A percentile compares a stretch with the other conserved stretches of the same genome.
Conservation (phyloP, 2,329 filamentous ascomycete genomes). For the Fusarium buxicola region DNA sequence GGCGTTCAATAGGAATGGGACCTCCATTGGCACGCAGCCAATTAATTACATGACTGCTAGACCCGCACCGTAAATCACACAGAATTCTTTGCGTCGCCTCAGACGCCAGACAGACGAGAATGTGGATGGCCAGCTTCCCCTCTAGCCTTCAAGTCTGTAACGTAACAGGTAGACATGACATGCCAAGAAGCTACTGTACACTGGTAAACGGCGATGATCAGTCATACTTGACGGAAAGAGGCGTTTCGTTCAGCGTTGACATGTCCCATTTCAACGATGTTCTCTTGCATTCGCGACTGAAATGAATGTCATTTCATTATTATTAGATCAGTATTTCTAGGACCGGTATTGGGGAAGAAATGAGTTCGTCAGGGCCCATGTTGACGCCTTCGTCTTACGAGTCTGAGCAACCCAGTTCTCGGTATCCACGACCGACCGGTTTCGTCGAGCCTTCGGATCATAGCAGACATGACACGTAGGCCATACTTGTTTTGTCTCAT, state of each 20-base stretch:
- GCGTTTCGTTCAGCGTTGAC: neutral
- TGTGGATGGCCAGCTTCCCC: neutral
- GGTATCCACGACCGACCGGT: neutral
- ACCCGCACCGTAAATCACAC: neutral
- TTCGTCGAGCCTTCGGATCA: neutral
- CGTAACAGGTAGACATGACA: too few relatives aligned
- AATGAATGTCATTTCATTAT: neutral
- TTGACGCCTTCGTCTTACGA: neutral
- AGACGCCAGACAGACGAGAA: neutral
- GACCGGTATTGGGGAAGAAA: neutral
- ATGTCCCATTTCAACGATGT: neutral
- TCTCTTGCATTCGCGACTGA: neutral
- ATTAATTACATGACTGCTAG: neutral
- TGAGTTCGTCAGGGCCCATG: neutral
- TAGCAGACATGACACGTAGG: neutral
- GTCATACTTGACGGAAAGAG: neutral
- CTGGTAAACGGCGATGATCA: too few relatives aligned
- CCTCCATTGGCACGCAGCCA: neutral
- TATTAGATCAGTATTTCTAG: neutral
- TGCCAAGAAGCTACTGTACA: too few relatives aligned
- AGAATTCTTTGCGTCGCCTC: neutral
- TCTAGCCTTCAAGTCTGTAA: neutral
- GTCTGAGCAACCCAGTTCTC: neutral
- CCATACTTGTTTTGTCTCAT: constrained; percentile 7
- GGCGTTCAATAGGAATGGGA: neutral